Conservation (phyloP, 108 stramenopile genomes). For the Nitzschia sp. region DNA sequence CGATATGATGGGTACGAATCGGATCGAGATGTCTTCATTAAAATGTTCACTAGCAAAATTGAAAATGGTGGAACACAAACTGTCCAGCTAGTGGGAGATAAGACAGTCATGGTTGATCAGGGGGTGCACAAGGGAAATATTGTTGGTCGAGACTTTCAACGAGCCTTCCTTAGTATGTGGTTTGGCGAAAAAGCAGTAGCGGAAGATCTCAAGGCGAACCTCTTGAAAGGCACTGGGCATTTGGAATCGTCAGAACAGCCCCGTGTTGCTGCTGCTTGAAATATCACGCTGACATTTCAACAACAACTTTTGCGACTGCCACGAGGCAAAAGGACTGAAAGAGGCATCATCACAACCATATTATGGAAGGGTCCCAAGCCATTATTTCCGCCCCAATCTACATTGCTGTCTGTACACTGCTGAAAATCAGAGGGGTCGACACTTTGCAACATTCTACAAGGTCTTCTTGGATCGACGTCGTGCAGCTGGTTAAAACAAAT, state of each 20-base stretch:
- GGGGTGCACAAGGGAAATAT: slow-evolving; percentile 29
- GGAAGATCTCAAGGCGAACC: slow-evolving; percentile 26
- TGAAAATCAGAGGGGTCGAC: too few species aligned
- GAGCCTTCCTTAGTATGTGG: slow-evolving; percentile 47
- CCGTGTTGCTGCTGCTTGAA: background rate
- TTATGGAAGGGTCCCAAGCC: too few species aligned
- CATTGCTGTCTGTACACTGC: too few species aligned
- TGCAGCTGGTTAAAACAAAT: too few species aligned
- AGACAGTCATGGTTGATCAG: slow-evolving; percentile 40
- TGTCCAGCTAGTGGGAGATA: slow-evolving; percentile 28
- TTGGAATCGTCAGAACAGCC: background rate
- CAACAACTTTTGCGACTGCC: too few species aligned
- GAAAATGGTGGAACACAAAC: slow-evolving; percentile 27
- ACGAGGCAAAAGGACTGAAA: too few species aligned
- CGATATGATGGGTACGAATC: slow-evolving; percentile 38
- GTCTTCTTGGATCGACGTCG: too few species aligned
- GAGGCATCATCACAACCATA: too few species aligned
- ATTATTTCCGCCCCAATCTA: too few species aligned
- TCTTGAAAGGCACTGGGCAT: slow-evolving; percentile 23
- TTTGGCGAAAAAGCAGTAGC: slow-evolving; percentile 37
- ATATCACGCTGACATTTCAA: background rate
- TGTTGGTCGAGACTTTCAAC: slow-evolving; percentile 33
- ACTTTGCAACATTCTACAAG: too few species aligned
- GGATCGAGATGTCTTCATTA: slow-evolving; percentile 32
- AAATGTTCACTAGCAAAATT: slow-evolving; percentile 23